phyloP scores from a whole-genome alignment of 2,329 filamentous ascomycete species.

The Trichoderma sp. region DNA sequence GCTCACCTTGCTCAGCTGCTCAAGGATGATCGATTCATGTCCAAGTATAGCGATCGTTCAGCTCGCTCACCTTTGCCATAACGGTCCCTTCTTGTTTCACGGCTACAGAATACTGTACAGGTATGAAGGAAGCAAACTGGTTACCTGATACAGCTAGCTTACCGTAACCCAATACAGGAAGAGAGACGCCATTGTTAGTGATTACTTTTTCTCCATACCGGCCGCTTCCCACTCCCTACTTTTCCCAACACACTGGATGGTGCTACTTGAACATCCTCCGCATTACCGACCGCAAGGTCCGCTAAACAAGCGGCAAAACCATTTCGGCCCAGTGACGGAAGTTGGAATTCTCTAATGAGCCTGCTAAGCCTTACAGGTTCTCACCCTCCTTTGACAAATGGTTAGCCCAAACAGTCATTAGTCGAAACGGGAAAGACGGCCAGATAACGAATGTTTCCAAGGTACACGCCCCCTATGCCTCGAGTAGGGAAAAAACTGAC shows the following conservation, averaged over 20 bases:
- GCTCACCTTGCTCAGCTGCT: not conserved
- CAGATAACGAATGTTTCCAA: not conserved
- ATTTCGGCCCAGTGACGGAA: not conserved
- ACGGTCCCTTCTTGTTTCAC: not conserved
- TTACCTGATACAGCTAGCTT: not conserved
- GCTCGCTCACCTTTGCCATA: not conserved
- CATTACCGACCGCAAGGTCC: constrained; percentile 8
- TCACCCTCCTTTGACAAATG: not conserved
- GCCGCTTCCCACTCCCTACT: not conserved
- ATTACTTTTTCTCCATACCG: constrained; percentile 11
- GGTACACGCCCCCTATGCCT: not conserved
- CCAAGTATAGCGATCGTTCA: not conserved
- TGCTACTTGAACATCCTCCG: constrained; percentile 1
- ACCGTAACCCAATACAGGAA: not conserved
- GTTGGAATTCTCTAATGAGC: not conserved
- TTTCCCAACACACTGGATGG: not conserved
- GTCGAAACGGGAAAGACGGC: not conserved
- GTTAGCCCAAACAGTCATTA: not conserved
- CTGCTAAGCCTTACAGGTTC: constrained; percentile 12
- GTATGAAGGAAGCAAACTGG: not conserved
- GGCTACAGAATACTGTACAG: not conserved
- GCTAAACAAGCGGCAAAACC: constrained; percentile 4
- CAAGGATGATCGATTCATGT: not conserved
- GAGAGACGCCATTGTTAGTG: not conserved
- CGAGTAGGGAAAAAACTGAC: not conserved